phyloP scores from a whole-genome alignment of 345 rosid genomes.

The Citrus reticulata region DNA sequence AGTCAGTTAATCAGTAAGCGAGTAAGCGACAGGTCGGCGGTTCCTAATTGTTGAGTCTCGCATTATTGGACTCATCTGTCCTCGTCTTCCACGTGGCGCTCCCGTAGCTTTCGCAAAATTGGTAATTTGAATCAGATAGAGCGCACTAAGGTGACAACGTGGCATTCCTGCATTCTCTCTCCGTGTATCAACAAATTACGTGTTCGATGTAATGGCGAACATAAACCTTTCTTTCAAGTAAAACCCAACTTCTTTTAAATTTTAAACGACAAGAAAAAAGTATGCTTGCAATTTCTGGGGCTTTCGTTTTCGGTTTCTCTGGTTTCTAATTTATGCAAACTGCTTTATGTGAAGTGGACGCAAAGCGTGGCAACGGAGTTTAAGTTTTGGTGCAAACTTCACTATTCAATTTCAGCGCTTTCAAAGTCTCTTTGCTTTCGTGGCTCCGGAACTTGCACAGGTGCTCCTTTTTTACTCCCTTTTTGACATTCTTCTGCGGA shows the following conservation, averaged over 20 bases:
- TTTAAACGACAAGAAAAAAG: too few species aligned
- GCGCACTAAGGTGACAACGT: neutral
- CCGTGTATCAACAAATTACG: neutral
- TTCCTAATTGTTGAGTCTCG: neutral
- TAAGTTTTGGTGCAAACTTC: neutral
- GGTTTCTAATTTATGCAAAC: neutral
- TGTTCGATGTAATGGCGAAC: neutral
- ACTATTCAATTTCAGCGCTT: constrained; percentile 2
- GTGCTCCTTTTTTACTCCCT: neutral
- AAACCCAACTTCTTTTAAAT: neutral
- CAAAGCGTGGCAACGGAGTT: constrained; percentile 21
- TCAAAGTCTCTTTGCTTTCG: neutral
- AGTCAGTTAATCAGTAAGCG: neutral
- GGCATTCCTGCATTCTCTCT: constrained; percentile 6
- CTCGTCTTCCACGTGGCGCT: constrained; percentile 23
- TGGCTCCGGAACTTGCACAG: neutral
- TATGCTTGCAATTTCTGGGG: too few species aligned
- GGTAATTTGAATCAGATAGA: too few species aligned
- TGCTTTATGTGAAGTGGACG: constrained; percentile 25
- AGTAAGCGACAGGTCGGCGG: neutral
- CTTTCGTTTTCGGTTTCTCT: neutral
- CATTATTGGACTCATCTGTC: neutral
- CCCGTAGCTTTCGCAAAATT: neutral
- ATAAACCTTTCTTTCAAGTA: neutral
- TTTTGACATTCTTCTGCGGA: neutral